Evolutionary conservation across 2,329 filamentous ascomycete species (phyloP).

Genomic region (Ophiostoma sp.): DNA sequence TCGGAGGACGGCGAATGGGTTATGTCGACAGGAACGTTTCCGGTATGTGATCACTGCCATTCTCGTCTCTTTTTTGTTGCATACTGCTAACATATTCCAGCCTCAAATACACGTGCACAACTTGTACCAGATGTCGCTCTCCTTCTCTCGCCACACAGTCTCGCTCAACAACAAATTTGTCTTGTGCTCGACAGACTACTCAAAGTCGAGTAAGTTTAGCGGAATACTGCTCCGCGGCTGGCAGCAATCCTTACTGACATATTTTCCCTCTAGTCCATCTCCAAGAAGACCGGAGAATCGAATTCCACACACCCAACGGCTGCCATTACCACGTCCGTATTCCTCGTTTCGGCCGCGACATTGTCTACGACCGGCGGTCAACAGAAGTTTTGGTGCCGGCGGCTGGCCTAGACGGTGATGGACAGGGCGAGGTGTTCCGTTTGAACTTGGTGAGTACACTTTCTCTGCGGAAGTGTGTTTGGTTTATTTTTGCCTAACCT

Average conservation of each 20-base stretch:
- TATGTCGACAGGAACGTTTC: conserved; percentile 84
- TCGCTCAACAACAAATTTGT: conserved; percentile 89
- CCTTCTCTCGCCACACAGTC: conserved; percentile 87
- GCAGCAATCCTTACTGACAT: neutral
- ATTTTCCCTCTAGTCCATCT: conserved; percentile 63
- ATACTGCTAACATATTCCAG: conserved; percentile 9
- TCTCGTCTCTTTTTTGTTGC: neutral
- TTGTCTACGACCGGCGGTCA: conserved; percentile 78
- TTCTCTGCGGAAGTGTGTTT: neutral
- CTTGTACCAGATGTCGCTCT: conserved; percentile 88
- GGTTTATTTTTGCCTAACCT: neutral
- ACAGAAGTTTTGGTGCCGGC: conserved; percentile 85
- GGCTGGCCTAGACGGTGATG: conserved; percentile 82
- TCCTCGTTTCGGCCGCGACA: conserved; percentile 86
- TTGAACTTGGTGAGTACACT: conserved; percentile 63
- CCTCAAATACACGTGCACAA: conserved; percentile 91
- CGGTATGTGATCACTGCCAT: conserved; percentile 40
- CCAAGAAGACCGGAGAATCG: conserved; percentile 85
- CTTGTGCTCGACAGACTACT: conserved; percentile 85
- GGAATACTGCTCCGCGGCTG: neutral
- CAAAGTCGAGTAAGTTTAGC: conserved; percentile 65
- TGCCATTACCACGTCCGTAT: conserved; percentile 88
- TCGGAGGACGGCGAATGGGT: conserved; percentile 97
- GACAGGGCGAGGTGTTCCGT: conserved; percentile 87
- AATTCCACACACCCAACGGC: conserved; percentile 88